Evolutionary conservation across 2,329 filamentous ascomycete species (phyloP).

Genomic region (Knoxdaviesia proteae): DNA sequence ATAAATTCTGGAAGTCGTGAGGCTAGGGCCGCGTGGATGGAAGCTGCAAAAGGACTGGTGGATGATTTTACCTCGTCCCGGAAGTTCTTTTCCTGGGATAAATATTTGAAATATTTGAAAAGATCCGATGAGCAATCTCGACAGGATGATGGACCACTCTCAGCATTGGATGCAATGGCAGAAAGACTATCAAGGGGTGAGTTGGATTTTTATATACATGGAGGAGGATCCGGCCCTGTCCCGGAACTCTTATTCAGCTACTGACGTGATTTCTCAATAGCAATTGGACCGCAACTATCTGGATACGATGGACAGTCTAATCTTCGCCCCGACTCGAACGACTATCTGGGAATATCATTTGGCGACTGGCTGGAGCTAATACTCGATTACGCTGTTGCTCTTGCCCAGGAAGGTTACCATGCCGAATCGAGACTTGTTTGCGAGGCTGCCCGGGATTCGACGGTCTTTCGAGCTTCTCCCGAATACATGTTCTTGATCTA

Average conservation of each 20-base stretch:
- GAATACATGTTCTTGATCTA: conserved; percentile 53
- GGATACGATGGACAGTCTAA: conserved; percentile 7
- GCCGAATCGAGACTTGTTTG: conserved; percentile 64
- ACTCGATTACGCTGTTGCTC: conserved; percentile 61
- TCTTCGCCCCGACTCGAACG: conserved; percentile 14
- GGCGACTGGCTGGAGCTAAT: conserved; percentile 78
- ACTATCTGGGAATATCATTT: conserved; percentile 62
- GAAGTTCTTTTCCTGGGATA: conserved; percentile 46
- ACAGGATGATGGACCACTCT: conserved; percentile 11
- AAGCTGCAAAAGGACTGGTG: conserved; percentile 34
- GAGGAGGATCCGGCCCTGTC: background rate
- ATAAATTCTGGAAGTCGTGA: conserved; percentile 20
- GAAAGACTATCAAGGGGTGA: conserved; percentile 32
- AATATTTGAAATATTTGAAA: conserved; percentile 35
- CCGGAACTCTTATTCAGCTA: background rate
- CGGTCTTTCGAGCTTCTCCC: conserved; percentile 56
- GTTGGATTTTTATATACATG: conserved; percentile 7
- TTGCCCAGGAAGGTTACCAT: conserved; percentile 45
- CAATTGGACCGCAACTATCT: conserved; percentile 5
- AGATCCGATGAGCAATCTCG: conserved; percentile 7
- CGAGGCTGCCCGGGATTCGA: conserved; percentile 57
- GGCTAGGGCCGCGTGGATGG: conserved; percentile 32
- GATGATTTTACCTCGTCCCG: conserved; percentile 43
- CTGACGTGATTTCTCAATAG: background rate
- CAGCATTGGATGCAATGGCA: conserved; percentile 31